phyloP scores from a whole-genome alignment of 1,284 basidiomycete genomes.

The Abortiporus biennis region DNA sequence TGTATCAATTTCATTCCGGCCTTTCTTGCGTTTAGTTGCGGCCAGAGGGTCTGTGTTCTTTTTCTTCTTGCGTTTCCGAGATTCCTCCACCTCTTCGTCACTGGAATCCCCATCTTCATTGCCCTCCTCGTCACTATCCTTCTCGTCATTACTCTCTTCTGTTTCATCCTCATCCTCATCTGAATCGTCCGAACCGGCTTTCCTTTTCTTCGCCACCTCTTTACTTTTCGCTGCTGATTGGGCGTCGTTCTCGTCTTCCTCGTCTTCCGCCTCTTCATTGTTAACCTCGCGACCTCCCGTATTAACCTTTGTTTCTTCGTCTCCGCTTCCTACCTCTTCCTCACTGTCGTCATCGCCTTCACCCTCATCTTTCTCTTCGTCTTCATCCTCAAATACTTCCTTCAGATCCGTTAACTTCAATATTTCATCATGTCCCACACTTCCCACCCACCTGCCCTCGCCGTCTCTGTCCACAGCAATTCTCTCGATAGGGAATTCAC shows the following conservation, averaged over 20 bases:
- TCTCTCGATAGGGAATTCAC: constrained; percentile 86
- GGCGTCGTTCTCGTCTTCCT: constrained; percentile 23
- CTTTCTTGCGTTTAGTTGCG: constrained; percentile 47
- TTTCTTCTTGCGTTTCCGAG: constrained; percentile 53
- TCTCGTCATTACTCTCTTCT: constrained; percentile 29
- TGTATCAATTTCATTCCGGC: constrained; percentile 46
- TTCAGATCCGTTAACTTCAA: constrained; percentile 81
- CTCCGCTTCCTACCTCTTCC: constrained; percentile 32
- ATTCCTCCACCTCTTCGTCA: constrained; percentile 30
- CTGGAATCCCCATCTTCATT: constrained; percentile 26
- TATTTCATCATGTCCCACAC: constrained; percentile 87
- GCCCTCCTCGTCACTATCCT: constrained; percentile 29
- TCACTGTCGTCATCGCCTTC: constrained; percentile 42
- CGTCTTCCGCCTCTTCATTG: constrained; percentile 2
- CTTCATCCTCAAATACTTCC: constrained; percentile 55
- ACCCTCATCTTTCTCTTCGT: too few relatives aligned
- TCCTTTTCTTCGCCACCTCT: constrained; percentile 36
- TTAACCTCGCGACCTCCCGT: neutral
- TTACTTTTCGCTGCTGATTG: constrained; percentile 28
- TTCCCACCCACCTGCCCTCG: constrained; percentile 79
- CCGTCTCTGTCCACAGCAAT: constrained; percentile 56
- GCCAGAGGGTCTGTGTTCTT: constrained; percentile 42
- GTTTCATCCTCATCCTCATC: constrained; percentile 26
- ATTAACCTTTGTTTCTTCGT: constrained; percentile 16
- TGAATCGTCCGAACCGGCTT: constrained; percentile 21